Percentiles rank a stretch among this genome's conserved stretches.
These are phyloP conservation scores for Calonectria ilicicola DNA, from an alignment of 2,329 filamentous ascomycete genomes.

Conservation along the genomic window DNA sequence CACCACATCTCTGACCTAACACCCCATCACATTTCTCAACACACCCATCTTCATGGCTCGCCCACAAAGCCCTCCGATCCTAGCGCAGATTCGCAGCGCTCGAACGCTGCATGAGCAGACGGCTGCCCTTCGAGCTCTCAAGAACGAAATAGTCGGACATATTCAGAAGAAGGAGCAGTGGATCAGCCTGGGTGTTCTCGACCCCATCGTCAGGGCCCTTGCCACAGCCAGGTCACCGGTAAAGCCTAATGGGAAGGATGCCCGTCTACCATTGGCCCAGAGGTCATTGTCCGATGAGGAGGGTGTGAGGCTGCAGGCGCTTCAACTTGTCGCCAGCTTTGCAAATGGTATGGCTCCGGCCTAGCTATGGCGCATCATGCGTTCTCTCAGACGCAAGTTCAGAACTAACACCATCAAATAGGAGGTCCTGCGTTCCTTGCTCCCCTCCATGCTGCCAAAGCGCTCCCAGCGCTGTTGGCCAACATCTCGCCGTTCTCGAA, in stretches of 20 bases:
- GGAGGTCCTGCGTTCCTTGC: conserved; percentile 84
- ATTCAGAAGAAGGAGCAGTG: conserved; percentile 86
- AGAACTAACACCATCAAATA: conserved; percentile 51
- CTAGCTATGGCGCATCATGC: not conserved
- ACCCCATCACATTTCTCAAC: conserved; percentile 7
- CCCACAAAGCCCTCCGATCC: conserved; percentile 63
- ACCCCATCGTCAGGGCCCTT: conserved; percentile 65
- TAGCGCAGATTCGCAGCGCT: conserved; percentile 68
- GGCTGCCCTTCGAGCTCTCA: conserved; percentile 77
- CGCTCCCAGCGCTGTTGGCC: conserved; percentile 77
- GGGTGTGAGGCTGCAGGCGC: conserved; percentile 78
- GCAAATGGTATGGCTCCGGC: conserved; percentile 74
- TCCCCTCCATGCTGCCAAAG: conserved; percentile 76
- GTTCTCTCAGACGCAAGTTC: not conserved
- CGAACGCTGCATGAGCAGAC: conserved; percentile 64
- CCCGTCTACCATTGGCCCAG: conserved; percentile 47
- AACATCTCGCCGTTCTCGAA: conserved; percentile 75
- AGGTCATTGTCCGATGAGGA: conserved; percentile 70
- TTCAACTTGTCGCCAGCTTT: conserved; percentile 86
- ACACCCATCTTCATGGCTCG: conserved; percentile 61
- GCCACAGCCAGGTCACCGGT: conserved; percentile 47
- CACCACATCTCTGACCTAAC: conserved; percentile 15
- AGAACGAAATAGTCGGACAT: conserved; percentile 92
- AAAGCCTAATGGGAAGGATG: conserved; percentile 55
- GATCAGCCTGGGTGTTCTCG: conserved; percentile 77